These are phyloP conservation scores for Mimosa pudica DNA, from an alignment of 306 rosid species.

Conservation along the genomic window DNA sequence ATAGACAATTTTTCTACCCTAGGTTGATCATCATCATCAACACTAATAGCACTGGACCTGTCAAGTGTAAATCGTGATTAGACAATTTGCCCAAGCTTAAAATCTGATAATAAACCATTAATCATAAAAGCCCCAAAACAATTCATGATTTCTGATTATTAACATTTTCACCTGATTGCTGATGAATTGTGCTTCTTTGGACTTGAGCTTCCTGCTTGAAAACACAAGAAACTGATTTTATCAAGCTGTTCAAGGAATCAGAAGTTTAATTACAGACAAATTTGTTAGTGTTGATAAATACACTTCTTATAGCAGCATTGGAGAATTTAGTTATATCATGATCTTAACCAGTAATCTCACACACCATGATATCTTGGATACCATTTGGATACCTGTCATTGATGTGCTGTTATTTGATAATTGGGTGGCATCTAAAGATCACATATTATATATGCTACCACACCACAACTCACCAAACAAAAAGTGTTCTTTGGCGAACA, in stretches of 20 bases:
- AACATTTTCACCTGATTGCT: constrained; percentile 52
- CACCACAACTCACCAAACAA: neutral
- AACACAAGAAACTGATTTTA: constrained; percentile 29
- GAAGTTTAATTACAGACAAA: constrained; percentile 20
- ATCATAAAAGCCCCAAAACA: constrained; percentile 13
- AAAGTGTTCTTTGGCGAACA: neutral
- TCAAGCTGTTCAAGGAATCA: constrained; percentile 27
- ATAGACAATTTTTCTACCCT: constrained; percentile 67
- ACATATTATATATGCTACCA: neutral
- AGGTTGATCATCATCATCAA: constrained; percentile 63
- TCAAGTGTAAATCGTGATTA: constrained; percentile 28
- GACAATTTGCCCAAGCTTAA: constrained; percentile 28
- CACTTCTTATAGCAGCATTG: constrained; percentile 8
- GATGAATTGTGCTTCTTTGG: constrained; percentile 45
- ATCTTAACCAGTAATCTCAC: neutral
- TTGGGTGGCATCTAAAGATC: neutral
- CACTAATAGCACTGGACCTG: constrained; percentile 53
- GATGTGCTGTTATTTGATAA: neutral
- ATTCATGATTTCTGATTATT: constrained; percentile 44
- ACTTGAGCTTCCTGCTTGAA: constrained; percentile 64
- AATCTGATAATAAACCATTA: constrained; percentile 7
- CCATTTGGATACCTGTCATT: neutral
- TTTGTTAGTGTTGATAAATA: constrained; percentile 28
- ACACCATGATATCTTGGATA: neutral
- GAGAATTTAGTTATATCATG: neutral